Evolutionary conservation across 108 stramenopile species (phyloP).

Genomic region (Pseudonitzschia multistriata): DNA sequence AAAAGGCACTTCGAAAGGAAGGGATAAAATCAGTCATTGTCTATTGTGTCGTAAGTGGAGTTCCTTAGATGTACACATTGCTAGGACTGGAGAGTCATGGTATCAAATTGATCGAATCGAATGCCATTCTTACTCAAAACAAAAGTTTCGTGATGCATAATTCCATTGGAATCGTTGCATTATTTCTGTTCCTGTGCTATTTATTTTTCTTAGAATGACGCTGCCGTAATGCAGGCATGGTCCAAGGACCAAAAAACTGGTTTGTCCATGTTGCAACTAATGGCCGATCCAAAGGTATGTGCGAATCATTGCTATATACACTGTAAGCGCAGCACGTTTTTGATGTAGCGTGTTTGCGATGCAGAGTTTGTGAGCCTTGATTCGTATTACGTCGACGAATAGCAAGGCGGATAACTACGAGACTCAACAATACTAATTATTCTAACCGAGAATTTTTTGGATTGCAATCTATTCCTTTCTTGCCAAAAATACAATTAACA

Average conservation of each 20-base stretch:
- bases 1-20: conserved; percentile 58
- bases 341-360: too few species aligned
- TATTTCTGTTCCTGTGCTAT: neutral
- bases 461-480: neutral
- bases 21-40: conserved; percentile 66
- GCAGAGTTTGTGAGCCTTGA: too few species aligned
- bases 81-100: neutral
- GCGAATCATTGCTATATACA: neutral
- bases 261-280: conserved; percentile 53
- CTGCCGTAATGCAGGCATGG: conserved; percentile 80
- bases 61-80: neutral
- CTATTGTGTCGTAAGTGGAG: conserved; percentile 48
- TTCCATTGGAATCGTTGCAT: too few species aligned
- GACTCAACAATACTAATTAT: too few species aligned
- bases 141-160: too few species aligned
- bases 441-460: neutral
- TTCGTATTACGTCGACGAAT: too few species aligned
- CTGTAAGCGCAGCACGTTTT: too few species aligned
- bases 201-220: conserved; percentile 41
- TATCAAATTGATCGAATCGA: neutral
- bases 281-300: conserved; percentile 55
- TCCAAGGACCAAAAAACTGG: conserved; percentile 59
- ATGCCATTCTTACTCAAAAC: neutral
- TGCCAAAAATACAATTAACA: neutral
- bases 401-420: too few species aligned